Conservation (phyloP, 2,329 filamentous ascomycete species). For the Verticillium nonalfalfae region DNA sequence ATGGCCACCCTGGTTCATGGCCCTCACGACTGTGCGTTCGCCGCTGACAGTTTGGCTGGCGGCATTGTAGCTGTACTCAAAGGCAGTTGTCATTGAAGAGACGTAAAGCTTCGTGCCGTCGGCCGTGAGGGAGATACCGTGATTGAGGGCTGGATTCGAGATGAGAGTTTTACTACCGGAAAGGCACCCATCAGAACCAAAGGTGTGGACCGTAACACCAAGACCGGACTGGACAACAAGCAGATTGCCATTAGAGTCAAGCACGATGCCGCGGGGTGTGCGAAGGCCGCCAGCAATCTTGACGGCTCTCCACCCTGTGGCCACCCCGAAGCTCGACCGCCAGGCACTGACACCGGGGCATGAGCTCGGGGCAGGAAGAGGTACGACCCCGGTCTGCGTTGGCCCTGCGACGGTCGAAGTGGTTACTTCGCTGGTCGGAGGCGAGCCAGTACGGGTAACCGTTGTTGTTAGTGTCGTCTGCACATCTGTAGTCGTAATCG, state of each 20-base stretch:
- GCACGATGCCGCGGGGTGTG: conserved; percentile 26
- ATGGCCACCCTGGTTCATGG: conserved; percentile 30
- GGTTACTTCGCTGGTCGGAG: background rate
- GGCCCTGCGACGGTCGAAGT: background rate
- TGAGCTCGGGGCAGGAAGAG: conserved; percentile 23
- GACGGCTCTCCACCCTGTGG: conserved; percentile 28
- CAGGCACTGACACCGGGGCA: conserved; percentile 25
- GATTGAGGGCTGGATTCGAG: conserved; percentile 27
- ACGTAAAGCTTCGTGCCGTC: conserved; percentile 31
- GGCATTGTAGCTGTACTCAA: conserved; percentile 51
- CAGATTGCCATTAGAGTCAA: conserved; percentile 28
- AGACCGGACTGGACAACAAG: conserved; percentile 27
- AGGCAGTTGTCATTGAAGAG: conserved; percentile 35
- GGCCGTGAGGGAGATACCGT: conserved; percentile 30
- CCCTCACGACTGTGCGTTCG: conserved; percentile 30
- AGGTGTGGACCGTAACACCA: conserved; percentile 31
- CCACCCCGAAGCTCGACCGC: conserved; percentile 22
- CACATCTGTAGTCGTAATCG: conserved; percentile 6
- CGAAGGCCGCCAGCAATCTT: conserved; percentile 30
- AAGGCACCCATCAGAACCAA: conserved; percentile 31
- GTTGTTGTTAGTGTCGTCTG: conserved; percentile 7
- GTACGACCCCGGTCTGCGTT: conserved; percentile 2
- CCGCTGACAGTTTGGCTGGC: conserved; percentile 35
- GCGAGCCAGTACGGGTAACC: conserved; percentile 4
- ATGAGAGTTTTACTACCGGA: conserved; percentile 28